These are phyloP conservation scores for Hypoxylon intermedium DNA, from an alignment of 495 filamentous ascomycete genomes.

Conservation along the genomic window DNA sequence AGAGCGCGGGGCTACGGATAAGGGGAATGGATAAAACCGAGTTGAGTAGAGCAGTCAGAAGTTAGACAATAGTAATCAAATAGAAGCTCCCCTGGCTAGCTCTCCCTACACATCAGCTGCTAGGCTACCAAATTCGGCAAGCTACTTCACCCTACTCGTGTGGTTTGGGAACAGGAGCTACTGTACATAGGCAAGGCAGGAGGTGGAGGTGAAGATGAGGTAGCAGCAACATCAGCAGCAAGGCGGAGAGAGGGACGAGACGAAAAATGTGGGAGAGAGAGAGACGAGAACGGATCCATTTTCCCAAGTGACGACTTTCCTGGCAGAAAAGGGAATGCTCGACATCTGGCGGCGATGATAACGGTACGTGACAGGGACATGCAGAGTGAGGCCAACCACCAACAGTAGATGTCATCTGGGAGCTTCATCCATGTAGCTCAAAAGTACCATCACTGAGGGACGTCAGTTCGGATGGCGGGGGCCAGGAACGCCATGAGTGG, in stretches of 20 bases:
- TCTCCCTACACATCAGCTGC: constrained; percentile 10
- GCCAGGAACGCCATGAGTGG: constrained; percentile 22
- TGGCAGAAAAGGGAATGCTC: constrained; percentile 45
- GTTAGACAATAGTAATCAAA: constrained; percentile 3
- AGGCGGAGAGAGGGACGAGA: constrained; percentile 24
- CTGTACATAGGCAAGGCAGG: constrained; percentile 18
- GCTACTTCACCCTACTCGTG: constrained; percentile 21
- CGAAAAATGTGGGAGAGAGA: constrained; percentile 17
- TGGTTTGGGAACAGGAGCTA: constrained; percentile 8
- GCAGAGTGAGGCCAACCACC: constrained; percentile 13
- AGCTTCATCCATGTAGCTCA: constrained; percentile 25
- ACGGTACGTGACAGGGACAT: constrained; percentile 30
- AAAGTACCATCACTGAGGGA: constrained; percentile 30
- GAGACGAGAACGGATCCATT: constrained; percentile 27
- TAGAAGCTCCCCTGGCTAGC: constrained; percentile 15
- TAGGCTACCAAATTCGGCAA: constrained; percentile 24
- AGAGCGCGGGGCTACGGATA: constrained; percentile 12
- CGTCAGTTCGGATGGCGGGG: constrained; percentile 24
- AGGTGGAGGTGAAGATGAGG: constrained; percentile 9
- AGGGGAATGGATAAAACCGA: background rate
- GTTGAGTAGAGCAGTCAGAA: background rate
- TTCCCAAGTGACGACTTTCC: constrained; percentile 39
- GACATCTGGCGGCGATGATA: constrained; percentile 40
- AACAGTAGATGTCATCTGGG: constrained; percentile 10
- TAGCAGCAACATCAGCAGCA: constrained; percentile 4